Conservation (phyloP, 2,329 filamentous ascomycete genomes). For the Colletotrichum trifolii region DNA sequence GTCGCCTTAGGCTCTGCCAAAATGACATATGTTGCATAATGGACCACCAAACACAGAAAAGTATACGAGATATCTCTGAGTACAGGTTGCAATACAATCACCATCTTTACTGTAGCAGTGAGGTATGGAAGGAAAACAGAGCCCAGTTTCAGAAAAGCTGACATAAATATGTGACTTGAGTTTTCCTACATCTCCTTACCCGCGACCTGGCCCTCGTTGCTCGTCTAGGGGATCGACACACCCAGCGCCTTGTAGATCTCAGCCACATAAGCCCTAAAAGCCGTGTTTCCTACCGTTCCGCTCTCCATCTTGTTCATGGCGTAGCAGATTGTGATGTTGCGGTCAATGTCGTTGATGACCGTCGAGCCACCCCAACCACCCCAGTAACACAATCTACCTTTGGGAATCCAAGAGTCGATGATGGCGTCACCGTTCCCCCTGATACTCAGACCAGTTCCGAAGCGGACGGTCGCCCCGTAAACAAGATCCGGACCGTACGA, state of each 20-base stretch:
- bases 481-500: conserved; percentile 53
- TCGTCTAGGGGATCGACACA: not conserved
- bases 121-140: too few species aligned
- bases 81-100: too few species aligned
- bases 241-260: conserved; percentile 29
- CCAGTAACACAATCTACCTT: conserved; percentile 52
- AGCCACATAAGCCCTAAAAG: conserved; percentile 15
- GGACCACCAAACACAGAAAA: too few species aligned
- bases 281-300: conserved; percentile 5
- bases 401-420: conserved; percentile 43
- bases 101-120: too few species aligned
- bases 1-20: too few species aligned
- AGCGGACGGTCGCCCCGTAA: conserved; percentile 46
- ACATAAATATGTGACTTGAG: too few species aligned
- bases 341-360: conserved; percentile 54
- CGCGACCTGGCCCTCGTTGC: too few species aligned
- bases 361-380: conserved; percentile 58
- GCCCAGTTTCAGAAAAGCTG: too few species aligned
- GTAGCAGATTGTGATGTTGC: conserved; percentile 55
- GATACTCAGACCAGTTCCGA: conserved; percentile 56
- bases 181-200: too few species aligned
- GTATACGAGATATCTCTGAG: too few species aligned
- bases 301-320: conserved; percentile 57
- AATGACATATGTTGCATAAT: too few species aligned
- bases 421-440: conserved; percentile 41